Conservation (phyloP, 345 rosid genomes). For the Populus alba region DNA sequence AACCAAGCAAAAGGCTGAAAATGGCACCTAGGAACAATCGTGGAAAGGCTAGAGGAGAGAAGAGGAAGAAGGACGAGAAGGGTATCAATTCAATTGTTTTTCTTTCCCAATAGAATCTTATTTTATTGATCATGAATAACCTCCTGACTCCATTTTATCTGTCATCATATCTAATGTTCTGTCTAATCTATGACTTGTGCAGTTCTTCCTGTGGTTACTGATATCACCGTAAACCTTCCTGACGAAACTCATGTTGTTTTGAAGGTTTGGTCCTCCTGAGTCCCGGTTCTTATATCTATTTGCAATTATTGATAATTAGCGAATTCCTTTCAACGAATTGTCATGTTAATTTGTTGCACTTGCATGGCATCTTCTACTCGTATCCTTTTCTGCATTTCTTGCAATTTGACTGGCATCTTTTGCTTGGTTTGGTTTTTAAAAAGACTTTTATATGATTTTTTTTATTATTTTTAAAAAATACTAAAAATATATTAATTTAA, state of each 20-base stretch:
- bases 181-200: slow-evolving; percentile 19
- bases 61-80: slow-evolving; percentile 98
- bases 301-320: neutral
- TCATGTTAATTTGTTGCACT: neutral
- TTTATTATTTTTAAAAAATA: too few relatives aligned
- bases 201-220: slow-evolving; percentile 90
- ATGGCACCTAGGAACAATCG: slow-evolving; percentile 98
- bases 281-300: neutral
- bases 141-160: neutral
- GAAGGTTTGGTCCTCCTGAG: slow-evolving; percentile 53
- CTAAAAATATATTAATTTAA: too few relatives aligned
- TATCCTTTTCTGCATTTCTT: neutral
- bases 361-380: neutral
- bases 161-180: neutral
- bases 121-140: neutral
- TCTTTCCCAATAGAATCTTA: neutral
- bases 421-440: neutral
- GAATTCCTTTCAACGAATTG: neutral
- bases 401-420: neutral
- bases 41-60: slow-evolving; percentile 84
- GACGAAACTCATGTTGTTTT: slow-evolving; percentile 69
- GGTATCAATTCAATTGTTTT: slow-evolving; percentile 36
- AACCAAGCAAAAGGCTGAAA: slow-evolving; percentile 25
- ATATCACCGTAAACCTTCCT: slow-evolving; percentile 76
- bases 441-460: too few relatives aligned